A percentile compares a stretch with the other conserved stretches of the same genome.
These are phyloP conservation scores for Ceratobasidium papillatum DNA, from an alignment of 1,284 basidiomycete species.

Conservation along the genomic window DNA sequence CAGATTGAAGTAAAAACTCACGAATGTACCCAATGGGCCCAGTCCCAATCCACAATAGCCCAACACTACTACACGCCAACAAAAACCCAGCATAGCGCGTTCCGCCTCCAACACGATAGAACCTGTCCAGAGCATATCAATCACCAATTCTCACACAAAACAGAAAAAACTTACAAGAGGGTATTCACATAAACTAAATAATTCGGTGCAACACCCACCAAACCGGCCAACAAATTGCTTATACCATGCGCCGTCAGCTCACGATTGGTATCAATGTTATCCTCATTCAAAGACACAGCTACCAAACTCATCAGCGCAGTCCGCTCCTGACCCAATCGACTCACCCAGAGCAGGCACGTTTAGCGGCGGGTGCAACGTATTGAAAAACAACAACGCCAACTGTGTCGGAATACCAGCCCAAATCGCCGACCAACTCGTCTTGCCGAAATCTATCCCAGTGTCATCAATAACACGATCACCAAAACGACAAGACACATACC, in stretches of 20 bases:
- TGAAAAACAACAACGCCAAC: conserved; percentile 85
- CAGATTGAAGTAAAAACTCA: conserved; percentile 56
- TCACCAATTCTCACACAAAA: background rate
- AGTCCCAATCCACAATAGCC: conserved; percentile 84
- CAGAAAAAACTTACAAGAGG: conserved; percentile 65
- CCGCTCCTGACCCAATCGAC: conserved; percentile 41
- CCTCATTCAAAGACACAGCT: conserved; percentile 91
- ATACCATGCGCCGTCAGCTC: conserved; percentile 94
- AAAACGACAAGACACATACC: conserved; percentile 57
- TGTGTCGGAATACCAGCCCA: conserved; percentile 84
- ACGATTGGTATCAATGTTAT: conserved; percentile 89
- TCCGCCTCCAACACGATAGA: conserved; percentile 94
- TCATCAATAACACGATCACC: background rate
- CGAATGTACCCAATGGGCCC: conserved; percentile 88
- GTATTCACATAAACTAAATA: conserved; percentile 93
- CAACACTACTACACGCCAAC: conserved; percentile 78
- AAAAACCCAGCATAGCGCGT: conserved; percentile 87
- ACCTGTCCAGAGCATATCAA: conserved; percentile 56
- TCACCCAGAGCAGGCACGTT: conserved; percentile 91
- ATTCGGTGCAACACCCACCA: conserved; percentile 79
- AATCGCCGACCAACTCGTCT: conserved; percentile 69
- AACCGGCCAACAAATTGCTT: conserved; percentile 86
- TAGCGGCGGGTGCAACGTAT: conserved; percentile 91
- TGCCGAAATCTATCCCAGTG: conserved; percentile 62
- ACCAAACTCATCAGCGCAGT: background rate